These are phyloP conservation scores for Thelephora aurantiotincta DNA, from an alignment of 768 basidiomycete species.

Conservation along the genomic window DNA sequence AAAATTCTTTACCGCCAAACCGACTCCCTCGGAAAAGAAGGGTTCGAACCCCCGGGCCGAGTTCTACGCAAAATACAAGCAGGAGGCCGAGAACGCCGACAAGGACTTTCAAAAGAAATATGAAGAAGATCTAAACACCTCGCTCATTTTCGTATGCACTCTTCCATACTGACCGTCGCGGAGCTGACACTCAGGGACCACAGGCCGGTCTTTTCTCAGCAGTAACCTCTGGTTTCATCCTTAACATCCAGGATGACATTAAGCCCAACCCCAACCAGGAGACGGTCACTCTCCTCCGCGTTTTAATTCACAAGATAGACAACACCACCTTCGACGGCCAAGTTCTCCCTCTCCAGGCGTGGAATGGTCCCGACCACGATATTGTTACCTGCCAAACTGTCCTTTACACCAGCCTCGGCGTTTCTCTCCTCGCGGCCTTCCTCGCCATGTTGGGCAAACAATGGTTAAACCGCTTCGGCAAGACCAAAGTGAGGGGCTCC, in stretches of 20 bases:
- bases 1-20: too few species aligned
- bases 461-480: conserved; percentile 7
- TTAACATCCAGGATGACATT: conserved; percentile 14
- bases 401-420: conserved; percentile 8
- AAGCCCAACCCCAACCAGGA: conserved; percentile 9
- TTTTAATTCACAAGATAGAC: conserved; percentile 7
- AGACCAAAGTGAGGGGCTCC: conserved; percentile 1
- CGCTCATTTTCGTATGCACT: not conserved
- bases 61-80: not conserved
- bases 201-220: conserved; percentile 20
- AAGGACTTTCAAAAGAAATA: not conserved
- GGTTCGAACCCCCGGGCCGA: not conserved
- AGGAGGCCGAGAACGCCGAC: not conserved
- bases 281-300: conserved; percentile 6
- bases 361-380: conserved; percentile 4
- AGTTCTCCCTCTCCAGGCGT: conserved; percentile 1
- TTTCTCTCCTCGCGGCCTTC: conserved; percentile 8
- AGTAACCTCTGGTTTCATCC: conserved; percentile 15
- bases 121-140: not conserved
- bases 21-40: not conserved
- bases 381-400: conserved; percentile 7
- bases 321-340: conserved; percentile 6
- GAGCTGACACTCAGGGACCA: not conserved
- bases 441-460: conserved; percentile 11
- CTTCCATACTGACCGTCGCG: not conserved